Base-by-base conservation (phyloP, 352 stramenopile genomes). In the Phytophthora syringae region DNA sequence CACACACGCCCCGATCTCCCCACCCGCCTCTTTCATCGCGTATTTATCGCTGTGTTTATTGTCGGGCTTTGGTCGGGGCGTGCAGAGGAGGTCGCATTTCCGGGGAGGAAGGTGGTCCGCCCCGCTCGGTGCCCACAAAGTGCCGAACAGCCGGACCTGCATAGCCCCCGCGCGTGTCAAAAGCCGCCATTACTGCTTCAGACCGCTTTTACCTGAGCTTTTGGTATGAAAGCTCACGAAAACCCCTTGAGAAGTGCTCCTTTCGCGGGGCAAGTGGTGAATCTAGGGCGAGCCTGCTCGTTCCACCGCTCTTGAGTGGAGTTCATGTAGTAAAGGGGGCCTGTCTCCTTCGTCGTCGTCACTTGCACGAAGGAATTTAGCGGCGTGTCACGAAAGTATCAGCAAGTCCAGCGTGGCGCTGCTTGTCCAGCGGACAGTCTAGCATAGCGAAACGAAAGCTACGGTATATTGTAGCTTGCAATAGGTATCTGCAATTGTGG, bases 131-230 rank as follows among this genome's bases (percentile, higher is more conserved):
- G 43, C 32, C 64, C 57, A 69, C 59, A 61, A 65, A 66, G 16
- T 2, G 10, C 30, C 12, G 15, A 45, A 73, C 52, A 73, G 59
- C 47, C 27, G 65, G 65, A 64, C 7, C 43, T 48, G 15, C 56
- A 68, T 67, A 68, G 59, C 45, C 25, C 28, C 24, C 22, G 30
- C 64, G 50, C 59, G 60, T 61, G 60, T 70, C 65, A 73, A 73
- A 66, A 69, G 65, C 51, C 52, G 52, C 59, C 65, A 73, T 73
- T 73, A 73, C 65, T 70, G 52, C 52, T 56, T 27, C 64, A 52
- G 58, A 49, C 54, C 43, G 42, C 51, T 72, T 72, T 72, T 72
- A 72, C 64, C 22, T 12, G 40, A 65, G 52, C 40, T 70, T 69
- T 72, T 72, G 64, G 52, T 40, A 20, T 58, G 63, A 18, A 51